A percentile compares a stretch with the other conserved stretches of the same genome.
Conservation (phyloP, 192 early-diverging fungal genomes). For the Backusella sp. region DNA sequence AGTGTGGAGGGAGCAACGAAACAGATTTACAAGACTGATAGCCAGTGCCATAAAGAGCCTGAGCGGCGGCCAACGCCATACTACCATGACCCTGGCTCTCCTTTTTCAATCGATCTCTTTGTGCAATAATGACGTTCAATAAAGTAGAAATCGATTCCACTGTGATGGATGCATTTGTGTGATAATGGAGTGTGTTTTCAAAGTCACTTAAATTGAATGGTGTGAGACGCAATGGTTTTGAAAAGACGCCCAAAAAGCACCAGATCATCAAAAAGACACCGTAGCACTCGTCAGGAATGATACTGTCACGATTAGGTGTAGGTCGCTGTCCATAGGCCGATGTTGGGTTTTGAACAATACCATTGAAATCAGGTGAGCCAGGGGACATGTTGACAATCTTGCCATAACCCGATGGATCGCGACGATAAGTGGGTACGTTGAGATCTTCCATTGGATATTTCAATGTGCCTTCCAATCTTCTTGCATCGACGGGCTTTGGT, state of each 20-base stretch:
- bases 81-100: constrained; percentile 15
- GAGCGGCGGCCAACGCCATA: neutral
- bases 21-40: neutral
- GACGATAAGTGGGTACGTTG: constrained; percentile 51
- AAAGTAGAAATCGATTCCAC: constrained; percentile 49
- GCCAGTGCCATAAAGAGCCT: constrained; percentile 9
- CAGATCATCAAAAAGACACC: constrained; percentile 60
- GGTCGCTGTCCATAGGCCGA: constrained; percentile 41
- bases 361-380: neutral
- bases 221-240: constrained; percentile 63
- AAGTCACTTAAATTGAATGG: constrained; percentile 81
- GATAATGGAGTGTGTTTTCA: constrained; percentile 58
- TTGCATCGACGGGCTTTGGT: constrained; percentile 30
- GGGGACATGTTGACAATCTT: constrained; percentile 10
- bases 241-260: constrained; percentile 66
- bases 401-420: constrained; percentile 6
- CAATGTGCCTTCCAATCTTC: constrained; percentile 31
- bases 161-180: constrained; percentile 23
- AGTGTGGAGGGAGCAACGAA: neutral
- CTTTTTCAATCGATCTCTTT: constrained; percentile 14
- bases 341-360: constrained; percentile 14
- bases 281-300: constrained; percentile 46
- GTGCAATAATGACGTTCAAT: constrained; percentile 47
- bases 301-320: constrained; percentile 30
- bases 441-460: constrained; percentile 87